phyloP scores from a whole-genome alignment of 441 rosid genomes.

The Melastoma candidum region DNA sequence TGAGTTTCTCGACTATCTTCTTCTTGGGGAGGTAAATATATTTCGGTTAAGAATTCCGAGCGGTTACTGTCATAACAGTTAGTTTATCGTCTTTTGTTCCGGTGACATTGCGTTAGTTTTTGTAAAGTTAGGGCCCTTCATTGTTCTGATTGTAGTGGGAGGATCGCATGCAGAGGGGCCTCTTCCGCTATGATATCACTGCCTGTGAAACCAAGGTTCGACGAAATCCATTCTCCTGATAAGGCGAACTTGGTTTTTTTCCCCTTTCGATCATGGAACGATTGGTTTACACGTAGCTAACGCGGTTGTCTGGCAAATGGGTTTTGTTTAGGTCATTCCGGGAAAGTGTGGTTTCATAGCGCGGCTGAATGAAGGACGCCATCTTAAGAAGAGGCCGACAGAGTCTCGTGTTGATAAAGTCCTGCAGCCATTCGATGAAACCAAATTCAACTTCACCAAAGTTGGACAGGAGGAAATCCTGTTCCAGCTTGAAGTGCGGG shows the following conservation, averaged over 20 bases:
- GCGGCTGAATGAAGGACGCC: constrained; percentile 92
- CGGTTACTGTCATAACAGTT: background rate
- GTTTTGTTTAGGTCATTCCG: constrained; percentile 57
- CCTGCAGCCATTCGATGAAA: constrained; percentile 78
- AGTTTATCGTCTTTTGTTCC: background rate
- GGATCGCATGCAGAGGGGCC: constrained; percentile 75
- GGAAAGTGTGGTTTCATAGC: constrained; percentile 78
- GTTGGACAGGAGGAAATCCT: constrained; percentile 94
- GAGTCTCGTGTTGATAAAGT: constrained; percentile 88
- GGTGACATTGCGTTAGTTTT: background rate
- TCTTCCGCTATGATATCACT: constrained; percentile 92
- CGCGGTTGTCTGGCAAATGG: background rate
- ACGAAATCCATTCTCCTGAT: too few species aligned
- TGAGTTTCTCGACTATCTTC: constrained; percentile 56
- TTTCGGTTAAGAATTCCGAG: background rate
- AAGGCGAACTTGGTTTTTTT: too few species aligned
- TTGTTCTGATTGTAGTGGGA: constrained; percentile 61
- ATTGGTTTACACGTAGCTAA: too few species aligned
- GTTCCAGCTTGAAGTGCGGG: constrained; percentile 76
- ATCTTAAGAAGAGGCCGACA: constrained; percentile 91
- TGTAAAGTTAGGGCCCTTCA: constrained; percentile 9
- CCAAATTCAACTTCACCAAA: constrained; percentile 87
- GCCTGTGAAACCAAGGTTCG: constrained; percentile 88
- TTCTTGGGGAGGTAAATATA: constrained; percentile 70
- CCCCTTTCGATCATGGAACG: too few species aligned